Evolutionary conservation across 768 basidiomycete genomes (phyloP), one percentile per base, ranked within the genome.

Genomic region (Rhizopogon salebrosus): DNA sequence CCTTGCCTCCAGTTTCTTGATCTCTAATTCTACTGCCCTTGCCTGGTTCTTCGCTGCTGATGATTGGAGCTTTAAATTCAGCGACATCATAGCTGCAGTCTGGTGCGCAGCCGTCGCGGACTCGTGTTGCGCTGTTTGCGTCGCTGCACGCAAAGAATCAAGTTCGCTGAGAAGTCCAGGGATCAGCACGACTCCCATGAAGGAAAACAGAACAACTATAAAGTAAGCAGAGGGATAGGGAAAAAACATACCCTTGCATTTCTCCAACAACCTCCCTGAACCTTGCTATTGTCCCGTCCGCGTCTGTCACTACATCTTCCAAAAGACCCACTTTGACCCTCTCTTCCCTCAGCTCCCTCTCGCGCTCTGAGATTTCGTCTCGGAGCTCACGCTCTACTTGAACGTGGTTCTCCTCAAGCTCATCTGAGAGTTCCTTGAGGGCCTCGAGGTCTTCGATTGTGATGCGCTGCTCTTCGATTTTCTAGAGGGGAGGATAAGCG

Each of bases 401-500:
- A 2, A 90, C 65, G 57, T 98, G 95, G 61, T 92, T 94, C 70
- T 98, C 95, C 68, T 98, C 97, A 3, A 99, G 79, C 70, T 99
- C 97, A 56, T 99, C 95, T 52, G 88, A 92, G 43, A 99, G 85
- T 62, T 98, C 97, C 64, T 95, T 91, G 38, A 99, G 80, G 10
- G 94, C 84, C 64, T 99, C 97, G 3, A 98, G 82, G 62, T 99
- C 97, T 66, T 98, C 95, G 51, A 98, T 92, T 0, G 90, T 91
- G 51, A 92, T 86, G 11, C 92, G 82, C 89, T 98, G 95, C 70
- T 98, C 94, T 66, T 98, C 97, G 58, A 98, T 93, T 83, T 94
- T 95, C 91, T 95, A 61, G 4, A 22, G 35, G 29, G 43, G 37
- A 31, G 6, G 16, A 22, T 40, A 9, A 50, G 31, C 48, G 41